A percentile compares a stretch with the other conserved stretches of the same genome.
Evolutionary conservation across 176 grass and related monocot species (phyloP).

Genomic region (Rhynchospora pubera): DNA sequence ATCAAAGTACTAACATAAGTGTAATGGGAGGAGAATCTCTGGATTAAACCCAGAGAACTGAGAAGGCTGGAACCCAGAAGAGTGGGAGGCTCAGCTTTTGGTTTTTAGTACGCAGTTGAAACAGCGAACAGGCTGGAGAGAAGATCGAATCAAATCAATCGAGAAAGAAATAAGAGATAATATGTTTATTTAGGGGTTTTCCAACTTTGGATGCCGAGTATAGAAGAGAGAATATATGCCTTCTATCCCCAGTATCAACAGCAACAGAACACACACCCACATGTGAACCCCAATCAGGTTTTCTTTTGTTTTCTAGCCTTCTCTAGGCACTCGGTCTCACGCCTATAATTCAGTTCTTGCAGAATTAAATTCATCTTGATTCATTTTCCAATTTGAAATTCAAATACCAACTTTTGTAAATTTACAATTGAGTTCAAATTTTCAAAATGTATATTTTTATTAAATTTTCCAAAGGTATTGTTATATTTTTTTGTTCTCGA

Average conservation of each 20-base stretch:
- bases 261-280: background rate
- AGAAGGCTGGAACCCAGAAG: background rate
- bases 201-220: background rate
- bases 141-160: background rate
- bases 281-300: constrained; percentile 11
- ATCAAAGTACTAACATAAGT: background rate
- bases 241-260: background rate
- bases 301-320: background rate
- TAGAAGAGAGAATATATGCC: constrained; percentile 13
- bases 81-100: background rate
- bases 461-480: background rate
- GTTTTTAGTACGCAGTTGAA: background rate
- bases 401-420: no score
- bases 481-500: background rate
- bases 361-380: background rate
- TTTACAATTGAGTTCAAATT: background rate
- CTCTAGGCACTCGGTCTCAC: background rate
- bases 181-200: background rate
- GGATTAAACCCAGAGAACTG: background rate
- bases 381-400: background rate
- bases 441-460: background rate
- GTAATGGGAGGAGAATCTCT: constrained; percentile 4
- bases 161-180: background rate
- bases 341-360: background rate
- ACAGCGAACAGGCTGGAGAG: background rate